Evolutionary conservation across 2,329 filamentous ascomycete species (phyloP).

Genomic region (Samsoniella hepiali): DNA sequence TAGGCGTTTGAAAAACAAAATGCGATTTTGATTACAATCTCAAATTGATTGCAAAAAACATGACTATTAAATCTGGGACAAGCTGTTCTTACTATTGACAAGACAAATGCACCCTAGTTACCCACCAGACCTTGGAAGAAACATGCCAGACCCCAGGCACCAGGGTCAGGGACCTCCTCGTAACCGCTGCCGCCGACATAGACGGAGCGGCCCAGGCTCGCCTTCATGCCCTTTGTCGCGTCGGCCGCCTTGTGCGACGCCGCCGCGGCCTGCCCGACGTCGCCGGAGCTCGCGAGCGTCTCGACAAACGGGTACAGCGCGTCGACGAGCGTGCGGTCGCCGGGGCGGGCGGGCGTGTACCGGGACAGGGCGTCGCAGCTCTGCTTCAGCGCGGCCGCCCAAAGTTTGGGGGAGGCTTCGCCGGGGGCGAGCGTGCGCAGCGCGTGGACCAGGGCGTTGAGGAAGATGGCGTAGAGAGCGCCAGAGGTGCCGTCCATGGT

Average conservation of each 20-base stretch:
- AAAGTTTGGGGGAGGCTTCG: constrained; percentile 37
- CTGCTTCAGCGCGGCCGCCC: constrained; percentile 65
- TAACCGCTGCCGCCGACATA: constrained; percentile 45
- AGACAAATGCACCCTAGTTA: neutral
- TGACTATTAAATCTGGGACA: neutral
- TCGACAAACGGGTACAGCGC: constrained; percentile 85
- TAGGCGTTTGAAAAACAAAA: constrained; percentile 37
- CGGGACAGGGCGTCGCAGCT: constrained; percentile 68
- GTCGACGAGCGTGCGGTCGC: constrained; percentile 88
- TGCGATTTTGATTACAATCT: constrained; percentile 8
- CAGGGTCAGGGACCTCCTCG: constrained; percentile 56
- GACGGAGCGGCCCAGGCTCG: constrained; percentile 66
- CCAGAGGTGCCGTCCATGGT: constrained; percentile 62
- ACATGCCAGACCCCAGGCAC: constrained; percentile 70
- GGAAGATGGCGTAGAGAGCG: constrained; percentile 73
- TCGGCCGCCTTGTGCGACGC: constrained; percentile 75
- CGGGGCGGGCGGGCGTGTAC: constrained; percentile 86
- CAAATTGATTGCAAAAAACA: neutral
- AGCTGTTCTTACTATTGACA: neutral
- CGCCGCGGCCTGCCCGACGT: constrained; percentile 69
- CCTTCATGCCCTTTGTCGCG: constrained; percentile 86
- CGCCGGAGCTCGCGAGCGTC: constrained; percentile 60
- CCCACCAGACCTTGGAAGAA: constrained; percentile 77
- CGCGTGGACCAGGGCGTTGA: constrained; percentile 75
- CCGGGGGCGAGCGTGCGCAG: constrained; percentile 42